Evolutionary conservation across 441 rosid genomes (phyloP).

Genomic region (Euphorbia celastroides): DNA sequence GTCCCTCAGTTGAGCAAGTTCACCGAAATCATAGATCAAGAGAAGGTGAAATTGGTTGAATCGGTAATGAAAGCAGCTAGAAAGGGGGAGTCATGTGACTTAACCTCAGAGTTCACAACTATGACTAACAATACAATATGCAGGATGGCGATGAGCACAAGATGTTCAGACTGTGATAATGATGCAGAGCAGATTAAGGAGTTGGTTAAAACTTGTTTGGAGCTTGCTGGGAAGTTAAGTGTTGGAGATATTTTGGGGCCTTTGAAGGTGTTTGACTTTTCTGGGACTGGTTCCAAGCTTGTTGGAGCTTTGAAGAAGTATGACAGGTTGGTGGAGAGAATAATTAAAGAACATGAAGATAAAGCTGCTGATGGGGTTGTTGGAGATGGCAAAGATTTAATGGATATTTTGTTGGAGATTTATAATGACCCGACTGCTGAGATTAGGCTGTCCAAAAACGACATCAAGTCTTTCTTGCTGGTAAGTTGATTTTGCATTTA

Average conservation of each 20-base stretch:
- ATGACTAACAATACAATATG: conserved; percentile 29
- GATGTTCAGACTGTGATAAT: conserved; percentile 29
- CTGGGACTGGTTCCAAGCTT: conserved; percentile 51
- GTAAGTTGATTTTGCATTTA: too few species aligned
- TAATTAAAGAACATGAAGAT: too few species aligned
- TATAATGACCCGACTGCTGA: conserved; percentile 30
- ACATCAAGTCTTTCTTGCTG: conserved; percentile 44
- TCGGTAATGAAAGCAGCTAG: conserved; percentile 11
- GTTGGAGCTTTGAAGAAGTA: conserved; percentile 30
- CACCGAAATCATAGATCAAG: conserved; percentile 25
- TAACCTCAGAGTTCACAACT: conserved; percentile 16
- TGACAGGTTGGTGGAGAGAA: conserved; percentile 35
- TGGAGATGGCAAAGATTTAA: conserved; percentile 37
- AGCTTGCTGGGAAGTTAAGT: conserved; percentile 47
- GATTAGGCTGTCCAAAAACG: conserved; percentile 35
- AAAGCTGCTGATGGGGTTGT: conserved; percentile 20
- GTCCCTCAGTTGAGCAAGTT: conserved; percentile 25
- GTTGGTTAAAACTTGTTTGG: conserved; percentile 40
- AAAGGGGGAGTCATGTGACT: conserved; percentile 16
- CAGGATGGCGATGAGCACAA: conserved; percentile 32
- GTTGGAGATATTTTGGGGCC: conserved; percentile 70
- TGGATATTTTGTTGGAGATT: conserved; percentile 45
- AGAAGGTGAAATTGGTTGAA: conserved; percentile 13
- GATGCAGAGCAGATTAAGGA: conserved; percentile 41
- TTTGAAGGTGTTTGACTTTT: conserved; percentile 53